Percentiles rank a stretch among this genome's conserved stretches.
Conservation (phyloP, 2,329 filamentous ascomycete genomes). For the Penicillium sp. region DNA sequence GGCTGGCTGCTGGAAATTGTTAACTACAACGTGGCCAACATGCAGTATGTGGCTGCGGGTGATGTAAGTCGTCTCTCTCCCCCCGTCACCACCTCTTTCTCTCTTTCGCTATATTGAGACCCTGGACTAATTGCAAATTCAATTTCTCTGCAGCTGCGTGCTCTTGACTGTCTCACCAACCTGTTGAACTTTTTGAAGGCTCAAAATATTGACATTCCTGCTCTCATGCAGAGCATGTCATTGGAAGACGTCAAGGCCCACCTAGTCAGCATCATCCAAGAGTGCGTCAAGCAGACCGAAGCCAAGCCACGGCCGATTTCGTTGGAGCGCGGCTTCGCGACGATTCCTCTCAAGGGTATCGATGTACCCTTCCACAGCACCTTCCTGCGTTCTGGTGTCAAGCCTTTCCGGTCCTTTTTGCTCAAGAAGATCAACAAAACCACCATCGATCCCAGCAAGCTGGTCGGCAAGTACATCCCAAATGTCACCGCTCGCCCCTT, state of each 20-base stretch:
- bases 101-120: not conserved
- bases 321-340: slow-evolving; percentile 91
- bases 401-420: slow-evolving; percentile 96
- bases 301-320: slow-evolving; percentile 84
- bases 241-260: slow-evolving; percentile 90
- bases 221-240: slow-evolving; percentile 79
- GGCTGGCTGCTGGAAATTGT: slow-evolving; percentile 97
- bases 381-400: slow-evolving; percentile 95
- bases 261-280: slow-evolving; percentile 84
- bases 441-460: slow-evolving; percentile 92
- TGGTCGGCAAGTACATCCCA: slow-evolving; percentile 97
- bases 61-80: slow-evolving; percentile 49
- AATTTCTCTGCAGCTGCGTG: slow-evolving; percentile 49
- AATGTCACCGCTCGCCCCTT: slow-evolving; percentile 97
- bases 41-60: slow-evolving; percentile 67
- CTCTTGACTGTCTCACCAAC: slow-evolving; percentile 65
- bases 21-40: slow-evolving; percentile 79
- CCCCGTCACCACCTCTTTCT: not conserved
- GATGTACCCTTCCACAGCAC: slow-evolving; percentile 99
- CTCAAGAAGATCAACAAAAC: slow-evolving; percentile 99
- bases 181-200: slow-evolving; percentile 94
- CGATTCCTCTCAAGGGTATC: slow-evolving; percentile 93
- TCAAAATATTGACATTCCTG: slow-evolving; percentile 95
- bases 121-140: slow-evolving; percentile 20
- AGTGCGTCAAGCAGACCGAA: slow-evolving; percentile 80